phyloP scores from a whole-genome alignment of 257 asterid genomes.

The Ajuga chamaepitys region DNA sequence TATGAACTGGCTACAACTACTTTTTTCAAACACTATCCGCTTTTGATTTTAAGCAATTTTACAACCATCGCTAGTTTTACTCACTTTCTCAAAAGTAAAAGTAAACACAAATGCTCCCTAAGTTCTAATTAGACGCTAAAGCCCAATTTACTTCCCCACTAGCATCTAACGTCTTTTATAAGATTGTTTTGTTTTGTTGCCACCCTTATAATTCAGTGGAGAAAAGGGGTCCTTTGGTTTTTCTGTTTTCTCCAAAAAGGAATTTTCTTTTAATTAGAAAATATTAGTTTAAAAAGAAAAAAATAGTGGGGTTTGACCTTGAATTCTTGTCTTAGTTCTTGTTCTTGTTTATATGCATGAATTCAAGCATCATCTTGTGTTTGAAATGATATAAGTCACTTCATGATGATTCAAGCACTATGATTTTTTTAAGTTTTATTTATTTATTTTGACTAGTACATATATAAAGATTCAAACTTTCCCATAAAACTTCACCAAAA shows the following conservation, averaged over 20 bases:
- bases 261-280: neutral
- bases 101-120: no score
- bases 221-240: slow-evolving; percentile 12
- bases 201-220: slow-evolving; percentile 2
- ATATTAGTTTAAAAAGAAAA: no score
- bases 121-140: no score
- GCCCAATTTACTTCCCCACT: no score
- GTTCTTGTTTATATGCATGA: slow-evolving; percentile 11
- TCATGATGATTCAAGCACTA: slow-evolving; percentile 9
- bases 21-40: no score
- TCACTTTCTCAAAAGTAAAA: no score
- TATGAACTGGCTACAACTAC: no score
- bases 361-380: slow-evolving; percentile 2
- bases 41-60: no score
- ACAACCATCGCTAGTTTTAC: no score
- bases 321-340: slow-evolving; percentile 10
- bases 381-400: slow-evolving; percentile 9
- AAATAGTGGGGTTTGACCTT: slow-evolving; percentile 31
- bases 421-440: slow-evolving; percentile 2
- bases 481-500: neutral
- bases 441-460: slow-evolving; percentile 11
- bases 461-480: slow-evolving; percentile 14
- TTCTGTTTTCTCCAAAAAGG: slow-evolving; percentile 15
- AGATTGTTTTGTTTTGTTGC: no score
- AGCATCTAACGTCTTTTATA: no score